Percentiles rank a stretch among this genome's conserved stretches.
Evolutionary conservation across 2,329 filamentous ascomycete species (phyloP).

Genomic region (Fusarium sororula): DNA sequence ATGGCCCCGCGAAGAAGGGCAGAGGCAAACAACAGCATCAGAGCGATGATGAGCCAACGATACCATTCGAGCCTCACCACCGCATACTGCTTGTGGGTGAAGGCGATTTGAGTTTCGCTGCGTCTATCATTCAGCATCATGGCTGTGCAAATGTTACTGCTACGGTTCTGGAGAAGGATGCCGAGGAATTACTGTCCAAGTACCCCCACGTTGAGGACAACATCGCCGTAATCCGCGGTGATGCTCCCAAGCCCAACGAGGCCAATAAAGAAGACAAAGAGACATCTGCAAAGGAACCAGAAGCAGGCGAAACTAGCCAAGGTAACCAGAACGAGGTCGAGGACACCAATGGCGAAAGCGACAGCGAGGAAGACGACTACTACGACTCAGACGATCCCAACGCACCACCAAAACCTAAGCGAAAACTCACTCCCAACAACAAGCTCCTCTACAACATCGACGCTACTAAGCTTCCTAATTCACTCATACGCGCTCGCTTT

Average conservation of each 20-base stretch:
- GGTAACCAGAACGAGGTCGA: constrained; percentile 13
- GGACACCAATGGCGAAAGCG: constrained; percentile 27
- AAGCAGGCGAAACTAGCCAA: constrained; percentile 1
- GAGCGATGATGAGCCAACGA: constrained; percentile 54
- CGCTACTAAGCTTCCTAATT: constrained; percentile 67
- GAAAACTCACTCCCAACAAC: constrained; percentile 40
- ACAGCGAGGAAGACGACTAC: constrained; percentile 29
- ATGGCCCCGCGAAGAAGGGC: constrained; percentile 34
- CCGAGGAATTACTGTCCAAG: constrained; percentile 70
- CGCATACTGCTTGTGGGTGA: constrained; percentile 81
- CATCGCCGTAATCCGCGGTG: constrained; percentile 58
- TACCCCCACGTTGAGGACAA: constrained; percentile 76
- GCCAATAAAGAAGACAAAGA: constrained; percentile 4
- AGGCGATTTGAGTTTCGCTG: constrained; percentile 82
- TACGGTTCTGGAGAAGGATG: constrained; percentile 71
- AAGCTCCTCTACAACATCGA: constrained; percentile 70
- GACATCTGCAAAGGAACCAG: not conserved
- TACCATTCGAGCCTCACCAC: constrained; percentile 74
- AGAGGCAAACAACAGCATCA: constrained; percentile 42
- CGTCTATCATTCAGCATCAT: constrained; percentile 72
- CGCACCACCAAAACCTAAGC: constrained; percentile 24
- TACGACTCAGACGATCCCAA: constrained; percentile 32
- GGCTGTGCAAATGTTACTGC: constrained; percentile 73
- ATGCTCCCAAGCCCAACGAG: constrained; percentile 29
- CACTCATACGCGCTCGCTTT: constrained; percentile 61